Percentiles rank a stretch among this genome's conserved stretches.
Conservation (phyloP, 345 rosid species). For the Murraya koenigii region DNA sequence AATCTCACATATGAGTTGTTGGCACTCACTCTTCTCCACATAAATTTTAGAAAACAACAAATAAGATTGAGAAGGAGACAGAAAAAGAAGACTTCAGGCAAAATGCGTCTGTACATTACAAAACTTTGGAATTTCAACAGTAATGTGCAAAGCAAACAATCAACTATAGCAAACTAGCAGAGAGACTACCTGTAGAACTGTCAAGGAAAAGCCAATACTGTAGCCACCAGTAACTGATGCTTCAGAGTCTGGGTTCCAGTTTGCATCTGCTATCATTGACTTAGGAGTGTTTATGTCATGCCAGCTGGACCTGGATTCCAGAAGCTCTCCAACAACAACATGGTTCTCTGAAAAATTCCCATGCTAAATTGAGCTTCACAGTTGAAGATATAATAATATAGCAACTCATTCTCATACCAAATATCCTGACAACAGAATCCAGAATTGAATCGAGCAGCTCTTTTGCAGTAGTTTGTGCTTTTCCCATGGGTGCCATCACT, state of each 20-base stretch:
- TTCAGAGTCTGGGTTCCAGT: conserved; percentile 76
- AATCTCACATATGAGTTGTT: conserved; percentile 98
- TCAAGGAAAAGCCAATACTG: conserved; percentile 86
- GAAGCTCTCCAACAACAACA: conserved; percentile 88
- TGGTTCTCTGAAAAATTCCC: conserved; percentile 66
- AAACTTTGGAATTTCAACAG: background rate
- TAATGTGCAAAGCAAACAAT: background rate
- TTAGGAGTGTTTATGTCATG: conserved; percentile 67
- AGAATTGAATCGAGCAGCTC: conserved; percentile 92
- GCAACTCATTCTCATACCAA: conserved; percentile 55
- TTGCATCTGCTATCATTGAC: conserved; percentile 55
- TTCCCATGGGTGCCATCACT: conserved; percentile 94
- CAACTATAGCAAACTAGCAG: background rate
- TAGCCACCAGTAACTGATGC: conserved; percentile 90
- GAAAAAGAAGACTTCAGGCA: conserved; percentile 12
- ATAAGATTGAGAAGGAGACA: conserved; percentile 15
- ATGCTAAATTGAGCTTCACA: conserved; percentile 18
- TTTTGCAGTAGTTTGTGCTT: conserved; percentile 85
- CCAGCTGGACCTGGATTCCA: conserved; percentile 69
- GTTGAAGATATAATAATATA: conserved; percentile 12
- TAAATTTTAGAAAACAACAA: conserved; percentile 13
- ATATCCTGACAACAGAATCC: conserved; percentile 72
- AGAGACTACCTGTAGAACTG: conserved; percentile 80
- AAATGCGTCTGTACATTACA: background rate
- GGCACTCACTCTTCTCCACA: conserved; percentile 87